Base-by-base conservation (phyloP, 768 basidiomycete species). In the Mycena polygramma region DNA sequence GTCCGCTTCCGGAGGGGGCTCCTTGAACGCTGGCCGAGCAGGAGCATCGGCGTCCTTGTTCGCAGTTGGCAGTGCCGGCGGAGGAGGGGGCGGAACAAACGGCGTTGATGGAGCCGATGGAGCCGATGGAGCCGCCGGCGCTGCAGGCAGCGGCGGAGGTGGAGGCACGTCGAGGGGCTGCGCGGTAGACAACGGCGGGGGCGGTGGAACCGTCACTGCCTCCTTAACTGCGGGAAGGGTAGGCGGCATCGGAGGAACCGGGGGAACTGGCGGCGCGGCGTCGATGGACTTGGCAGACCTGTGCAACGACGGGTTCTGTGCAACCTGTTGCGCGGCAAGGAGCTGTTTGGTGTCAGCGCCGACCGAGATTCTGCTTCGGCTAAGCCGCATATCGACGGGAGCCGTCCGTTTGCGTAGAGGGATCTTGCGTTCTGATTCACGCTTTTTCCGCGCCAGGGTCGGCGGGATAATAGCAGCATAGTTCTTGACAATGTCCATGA, bases 401-500 rank as follows among this genome's bases (percentile, higher is more conserved):
- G 93, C 92, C 4, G 96, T 97, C 63, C 94, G 93, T 77, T 96
- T 97, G 49, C 96, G 87, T 26, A 91, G 77, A 15, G 94, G 96
- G 53, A 94, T 85, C 69, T 91, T 94, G 54, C 96, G 91, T 73
- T 94, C 95, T 0, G 94, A 92, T 75, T 97, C 95, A 26, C 91
- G 90, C 75, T 92, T 94, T 84, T 97, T 97, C 77, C 89, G 91
- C 55, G 89, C 86, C 64, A 98, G 91, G 1, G 94, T 91, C 0
- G 93, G 90, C 0, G 96, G 95, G 49, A 98, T 83, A 49, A 97
- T 85, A 3, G 83, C 86, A 17, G 85, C 83, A 75, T 96, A 94
- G 72, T 93, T 86, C 68, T 89, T 91, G 73, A 98, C 73, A 2
- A 99, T 86, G 76, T 97, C 96, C 41, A 95, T 89, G 80, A 98